Evolutionary conservation across 345 rosid genomes (phyloP), one percentile per base, ranked within the genome.

Genomic region (Noccaea bulbosa): DNA sequence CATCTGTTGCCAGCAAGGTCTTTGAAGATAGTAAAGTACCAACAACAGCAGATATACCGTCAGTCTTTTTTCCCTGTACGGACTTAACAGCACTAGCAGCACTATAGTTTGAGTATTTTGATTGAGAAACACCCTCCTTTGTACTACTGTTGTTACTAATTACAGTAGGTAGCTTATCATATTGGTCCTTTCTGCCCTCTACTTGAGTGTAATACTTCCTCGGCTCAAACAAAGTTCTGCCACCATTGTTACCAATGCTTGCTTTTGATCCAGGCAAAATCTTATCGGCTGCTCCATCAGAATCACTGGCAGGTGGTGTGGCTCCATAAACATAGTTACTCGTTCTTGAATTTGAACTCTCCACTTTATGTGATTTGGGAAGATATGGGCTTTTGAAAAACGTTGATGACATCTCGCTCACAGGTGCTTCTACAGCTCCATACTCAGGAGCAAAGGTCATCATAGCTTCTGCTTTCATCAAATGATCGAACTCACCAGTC

Each of bases 381-480:
- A 81, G 79, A 81, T 94, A 94, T 55, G 99, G 97, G 65, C 81
- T 88, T 81, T 80, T 89, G 79, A 89, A 85, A 80, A 86, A 79
- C 16, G 89, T 79, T 3, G 85, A 82, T 43, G 88, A 83, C 56
- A 80, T 39, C 67, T 88, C 97, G 69, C 87, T 86, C 53, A 80
- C 27, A 39, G 87, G 83, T 69, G 93, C 78, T 82, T 91, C 97
- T 65, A 94, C 96, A 37, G 98, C 98, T 59, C 95, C 98, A 86
- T 89, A 94, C 78, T 94, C 99, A 10, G 88, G 85, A 69, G 99
- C 95, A 83, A 89, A 91, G 8, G 97, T 87, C 95, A 94, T 83
- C 80, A 88, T 72, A 62, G 99, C 99, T 84, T 94, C 99, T 20
- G 92, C 96, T 83, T 88, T 94, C 62, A 91, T 78, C 79, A 94